These are phyloP conservation scores for Teratosphaeria pseudoeucalypti DNA, from an alignment of 2,329 filamentous ascomycete genomes.

Conservation along the genomic window DNA sequence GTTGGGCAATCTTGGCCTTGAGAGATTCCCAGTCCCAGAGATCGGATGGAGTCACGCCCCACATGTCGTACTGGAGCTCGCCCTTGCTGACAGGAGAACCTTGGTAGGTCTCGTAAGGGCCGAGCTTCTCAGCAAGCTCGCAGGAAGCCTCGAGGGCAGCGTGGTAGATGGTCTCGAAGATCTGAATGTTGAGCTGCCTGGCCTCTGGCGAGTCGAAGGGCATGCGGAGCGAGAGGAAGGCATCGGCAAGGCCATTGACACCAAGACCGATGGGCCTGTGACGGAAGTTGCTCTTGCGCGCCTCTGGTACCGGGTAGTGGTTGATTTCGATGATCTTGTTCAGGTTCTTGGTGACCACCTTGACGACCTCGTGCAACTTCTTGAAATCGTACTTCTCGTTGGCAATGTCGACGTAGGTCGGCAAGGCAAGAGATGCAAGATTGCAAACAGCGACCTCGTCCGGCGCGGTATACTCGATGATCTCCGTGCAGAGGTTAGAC, in stretches of 20 bases:
- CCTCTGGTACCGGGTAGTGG: slow-evolving; percentile 94
- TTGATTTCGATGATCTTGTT: slow-evolving; percentile 99
- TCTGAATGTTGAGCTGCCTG: slow-evolving; percentile 88
- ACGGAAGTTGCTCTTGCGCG: slow-evolving; percentile 90
- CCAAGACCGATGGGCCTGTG: slow-evolving; percentile 93
- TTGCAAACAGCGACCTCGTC: slow-evolving; percentile 99
- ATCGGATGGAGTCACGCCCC: slow-evolving; percentile 83
- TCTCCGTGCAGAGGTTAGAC: slow-evolving; percentile 98
- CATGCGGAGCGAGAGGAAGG: slow-evolving; percentile 91
- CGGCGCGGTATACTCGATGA: slow-evolving; percentile 91
- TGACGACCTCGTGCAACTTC: slow-evolving; percentile 88
- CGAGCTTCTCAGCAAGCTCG: slow-evolving; percentile 72
- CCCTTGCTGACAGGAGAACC: slow-evolving; percentile 92
- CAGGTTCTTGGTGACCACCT: slow-evolving; percentile 86
- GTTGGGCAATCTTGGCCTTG: slow-evolving; percentile 82
- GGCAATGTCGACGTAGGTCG: slow-evolving; percentile 79
- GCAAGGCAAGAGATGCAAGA: slow-evolving; percentile 84
- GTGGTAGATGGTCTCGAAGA: slow-evolving; percentile 99
- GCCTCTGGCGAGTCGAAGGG: slow-evolving; percentile 96
- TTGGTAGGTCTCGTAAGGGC: slow-evolving; percentile 80
- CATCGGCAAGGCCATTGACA: slow-evolving; percentile 95
- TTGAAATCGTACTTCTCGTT: slow-evolving; percentile 85
- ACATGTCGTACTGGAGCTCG: slow-evolving; percentile 97
- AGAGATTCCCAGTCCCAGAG: slow-evolving; percentile 93
- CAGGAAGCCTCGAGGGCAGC: slow-evolving; percentile 82